phyloP scores from a whole-genome alignment of 306 rosid species.

The Spatholobus suberectus region DNA sequence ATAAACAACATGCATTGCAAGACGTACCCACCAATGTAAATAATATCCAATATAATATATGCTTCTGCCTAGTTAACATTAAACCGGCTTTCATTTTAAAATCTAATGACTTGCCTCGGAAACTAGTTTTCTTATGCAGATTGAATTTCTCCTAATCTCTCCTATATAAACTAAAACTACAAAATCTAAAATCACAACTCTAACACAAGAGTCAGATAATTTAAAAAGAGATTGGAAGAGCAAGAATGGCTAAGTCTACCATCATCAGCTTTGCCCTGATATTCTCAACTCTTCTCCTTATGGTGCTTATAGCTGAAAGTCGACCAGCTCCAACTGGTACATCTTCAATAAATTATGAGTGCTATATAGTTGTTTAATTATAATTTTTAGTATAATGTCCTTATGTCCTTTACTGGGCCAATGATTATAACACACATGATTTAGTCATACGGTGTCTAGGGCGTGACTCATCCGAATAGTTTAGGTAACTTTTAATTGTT shows the following conservation, averaged over 20 bases:
- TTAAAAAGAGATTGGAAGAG: background rate
- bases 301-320: background rate
- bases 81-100: slow-evolving; percentile 20
- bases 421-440: too few species aligned
- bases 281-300: slow-evolving; percentile 29
- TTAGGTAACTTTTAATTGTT: background rate
- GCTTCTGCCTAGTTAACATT: background rate
- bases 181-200: background rate
- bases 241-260: slow-evolving; percentile 35
- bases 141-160: background rate
- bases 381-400: too few species aligned
- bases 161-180: slow-evolving; percentile 18
- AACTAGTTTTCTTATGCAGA: background rate
- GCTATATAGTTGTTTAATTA: too few species aligned
- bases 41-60: background rate
- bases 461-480: background rate
- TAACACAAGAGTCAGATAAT: background rate
- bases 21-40: background rate
- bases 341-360: background rate
- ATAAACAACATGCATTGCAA: background rate
- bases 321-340: slow-evolving; percentile 32
- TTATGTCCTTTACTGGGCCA: too few species aligned
- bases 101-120: background rate
- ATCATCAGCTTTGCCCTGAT: slow-evolving; percentile 11
- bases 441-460: too few species aligned